A percentile compares a stretch with the other conserved stretches of the same genome.
phyloP scores from a whole-genome alignment of 148 eudicot genomes.

The Dianthus caryophyllus region DNA sequence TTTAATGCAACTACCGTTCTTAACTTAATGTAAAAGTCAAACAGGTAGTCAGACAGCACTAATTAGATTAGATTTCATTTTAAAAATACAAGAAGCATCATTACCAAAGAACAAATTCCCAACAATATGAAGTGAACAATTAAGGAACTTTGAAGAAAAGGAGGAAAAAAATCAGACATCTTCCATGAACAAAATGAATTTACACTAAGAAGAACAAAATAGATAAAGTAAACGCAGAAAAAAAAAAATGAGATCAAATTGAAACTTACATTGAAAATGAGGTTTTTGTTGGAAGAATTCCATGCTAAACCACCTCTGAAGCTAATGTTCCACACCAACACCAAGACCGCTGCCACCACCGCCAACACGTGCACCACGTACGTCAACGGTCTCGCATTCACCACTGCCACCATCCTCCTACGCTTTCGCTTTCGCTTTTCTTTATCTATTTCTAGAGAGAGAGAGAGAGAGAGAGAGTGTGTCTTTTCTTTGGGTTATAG shows the following conservation, averaged over 20 bases:
- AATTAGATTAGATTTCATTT: background rate
- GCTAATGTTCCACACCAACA: constrained; percentile 58
- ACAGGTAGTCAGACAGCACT: background rate
- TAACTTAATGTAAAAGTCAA: background rate
- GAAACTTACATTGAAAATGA: constrained; percentile 65
- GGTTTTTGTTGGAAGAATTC: constrained; percentile 63
- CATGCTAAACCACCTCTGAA: constrained; percentile 89
- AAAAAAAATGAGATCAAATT: background rate
- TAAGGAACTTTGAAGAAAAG: background rate
- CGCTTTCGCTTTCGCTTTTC: constrained; percentile 11
- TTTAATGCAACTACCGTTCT: background rate
- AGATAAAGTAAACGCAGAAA: background rate
- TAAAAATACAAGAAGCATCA: background rate
- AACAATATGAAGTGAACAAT: constrained; percentile 1
- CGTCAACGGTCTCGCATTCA: constrained; percentile 47
- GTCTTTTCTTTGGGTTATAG: background rate
- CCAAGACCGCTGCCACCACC: constrained; percentile 56
- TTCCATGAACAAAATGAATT: background rate
- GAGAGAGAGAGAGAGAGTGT: too few species aligned
- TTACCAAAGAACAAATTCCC: background rate
- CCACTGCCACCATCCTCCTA: constrained; percentile 32
- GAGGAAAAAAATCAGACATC: background rate
- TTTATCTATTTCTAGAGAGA: constrained; percentile 12
- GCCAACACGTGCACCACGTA: constrained; percentile 56
- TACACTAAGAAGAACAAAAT: background rate